Conservation (phyloP, 257 asterid species). For the Solanum gracilifrons region DNA sequence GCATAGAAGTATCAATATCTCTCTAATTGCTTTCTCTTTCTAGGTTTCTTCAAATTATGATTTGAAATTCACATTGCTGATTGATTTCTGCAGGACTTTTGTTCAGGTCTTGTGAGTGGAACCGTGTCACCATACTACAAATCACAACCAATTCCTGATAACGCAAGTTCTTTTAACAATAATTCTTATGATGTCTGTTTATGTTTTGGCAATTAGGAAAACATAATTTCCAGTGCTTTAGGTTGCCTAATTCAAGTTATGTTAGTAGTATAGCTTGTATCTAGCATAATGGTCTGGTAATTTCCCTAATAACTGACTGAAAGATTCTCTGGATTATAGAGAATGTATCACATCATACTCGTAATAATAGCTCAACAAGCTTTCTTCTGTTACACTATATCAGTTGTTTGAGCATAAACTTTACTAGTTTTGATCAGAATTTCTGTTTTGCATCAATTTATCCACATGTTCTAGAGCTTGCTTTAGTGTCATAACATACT, state of each 20-base stretch:
- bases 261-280: background rate
- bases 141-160: conserved; percentile 69
- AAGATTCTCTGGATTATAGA: background rate
- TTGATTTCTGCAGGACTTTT: conserved; percentile 60
- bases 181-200: background rate
- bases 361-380: background rate
- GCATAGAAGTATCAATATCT: conserved; percentile 40
- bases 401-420: background rate
- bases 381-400: background rate
- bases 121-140: conserved; percentile 58
- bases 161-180: conserved; percentile 31
- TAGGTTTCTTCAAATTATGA: background rate
- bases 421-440: background rate
- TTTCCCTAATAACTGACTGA: background rate
- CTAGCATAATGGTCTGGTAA: background rate
- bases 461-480: background rate
- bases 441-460: background rate
- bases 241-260: background rate
- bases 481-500: background rate
- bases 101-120: conserved; percentile 43
- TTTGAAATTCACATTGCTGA: background rate
- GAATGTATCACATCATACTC: background rate
- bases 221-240: background rate
- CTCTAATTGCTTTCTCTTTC: conserved; percentile 5
- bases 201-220: background rate